These are phyloP conservation scores for Chlamydomonas sp. DNA, from an alignment of 139 green algal genomes.

Conservation along the genomic window DNA sequence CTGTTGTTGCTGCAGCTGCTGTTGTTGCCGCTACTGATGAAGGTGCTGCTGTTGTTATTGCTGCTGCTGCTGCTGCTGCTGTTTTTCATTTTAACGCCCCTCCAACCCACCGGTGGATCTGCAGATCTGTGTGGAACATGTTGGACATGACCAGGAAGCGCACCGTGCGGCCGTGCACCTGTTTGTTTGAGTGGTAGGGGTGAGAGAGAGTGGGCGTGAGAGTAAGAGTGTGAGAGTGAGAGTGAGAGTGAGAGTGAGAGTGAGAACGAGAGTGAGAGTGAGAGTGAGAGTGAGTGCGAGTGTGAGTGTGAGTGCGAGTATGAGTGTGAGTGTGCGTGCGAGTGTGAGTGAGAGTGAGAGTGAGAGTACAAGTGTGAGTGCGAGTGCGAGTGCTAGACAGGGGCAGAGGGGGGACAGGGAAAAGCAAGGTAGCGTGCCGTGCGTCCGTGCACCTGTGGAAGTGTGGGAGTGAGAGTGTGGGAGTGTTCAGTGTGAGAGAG, in stretches of 20 bases:
- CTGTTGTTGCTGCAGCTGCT: too few species aligned
- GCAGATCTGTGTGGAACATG: slow-evolving; percentile 83
- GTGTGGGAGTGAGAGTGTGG: too few species aligned
- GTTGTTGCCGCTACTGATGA: too few species aligned
- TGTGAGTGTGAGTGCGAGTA: background rate
- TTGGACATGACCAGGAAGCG: slow-evolving; percentile 98
- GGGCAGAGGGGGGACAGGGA: background rate
- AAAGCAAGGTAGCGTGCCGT: slow-evolving; percentile 29
- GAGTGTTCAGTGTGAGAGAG: too few species aligned
- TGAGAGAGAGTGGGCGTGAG: too few species aligned
- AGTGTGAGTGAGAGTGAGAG: background rate
- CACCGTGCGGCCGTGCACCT: too few species aligned
- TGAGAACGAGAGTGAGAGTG: background rate
- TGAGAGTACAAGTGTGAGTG: background rate
- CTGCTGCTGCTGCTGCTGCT: too few species aligned
- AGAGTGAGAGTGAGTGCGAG: background rate
- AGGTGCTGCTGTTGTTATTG: too few species aligned
- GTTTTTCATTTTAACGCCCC: too few species aligned
- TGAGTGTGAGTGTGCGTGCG: background rate
- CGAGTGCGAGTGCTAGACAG: background rate
- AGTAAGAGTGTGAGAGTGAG: background rate
- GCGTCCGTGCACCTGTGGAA: too few species aligned
- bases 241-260: background rate
- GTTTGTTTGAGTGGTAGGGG: too few species aligned
- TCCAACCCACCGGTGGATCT: slow-evolving; percentile 79